Evolutionary conservation across 1,284 basidiomycete species (phyloP).

Genomic region (Ganoderma multipileum): DNA sequence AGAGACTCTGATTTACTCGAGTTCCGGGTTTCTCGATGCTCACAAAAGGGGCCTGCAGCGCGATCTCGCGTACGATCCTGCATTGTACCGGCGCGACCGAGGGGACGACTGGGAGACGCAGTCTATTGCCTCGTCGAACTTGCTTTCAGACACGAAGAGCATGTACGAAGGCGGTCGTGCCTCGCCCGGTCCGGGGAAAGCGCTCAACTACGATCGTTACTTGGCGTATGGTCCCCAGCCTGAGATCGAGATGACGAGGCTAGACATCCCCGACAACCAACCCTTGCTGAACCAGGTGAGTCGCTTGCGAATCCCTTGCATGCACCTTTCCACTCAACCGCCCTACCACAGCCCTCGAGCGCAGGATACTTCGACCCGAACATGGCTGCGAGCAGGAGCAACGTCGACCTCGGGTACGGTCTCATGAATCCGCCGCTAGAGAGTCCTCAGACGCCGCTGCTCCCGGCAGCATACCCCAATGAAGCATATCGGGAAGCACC

Average conservation of each 20-base stretch:
- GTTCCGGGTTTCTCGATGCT: neutral
- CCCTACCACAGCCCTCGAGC: conserved; percentile 20
- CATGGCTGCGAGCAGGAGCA: conserved; percentile 31
- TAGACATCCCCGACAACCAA: conserved; percentile 55
- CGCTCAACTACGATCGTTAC: conserved; percentile 59
- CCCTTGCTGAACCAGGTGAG: conserved; percentile 54
- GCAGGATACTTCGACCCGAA: conserved; percentile 39
- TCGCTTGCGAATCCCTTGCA: neutral
- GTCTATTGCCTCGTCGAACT: conserved; percentile 67
- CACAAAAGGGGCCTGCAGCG: conserved; percentile 42
- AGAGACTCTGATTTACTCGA: conserved; percentile 19
- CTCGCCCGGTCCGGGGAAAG: conserved; percentile 51
- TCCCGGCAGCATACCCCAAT: conserved; percentile 29
- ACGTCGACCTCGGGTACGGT: conserved; percentile 31
- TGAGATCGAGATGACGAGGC: conserved; percentile 63
- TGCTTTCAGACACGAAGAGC: conserved; percentile 52
- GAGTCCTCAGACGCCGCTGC: conserved; percentile 24
- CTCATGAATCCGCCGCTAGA: conserved; percentile 22
- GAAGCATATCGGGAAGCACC: conserved; percentile 39
- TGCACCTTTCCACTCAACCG: neutral
- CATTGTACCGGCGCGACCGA: conserved; percentile 75
- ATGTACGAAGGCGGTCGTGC: conserved; percentile 50
- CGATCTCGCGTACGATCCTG: conserved; percentile 80
- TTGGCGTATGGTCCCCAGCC: conserved; percentile 50
- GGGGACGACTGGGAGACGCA: conserved; percentile 86